These are phyloP conservation scores for Litsea cubeba DNA, from an alignment of 164 flowering plant species.

Conservation along the genomic window DNA sequence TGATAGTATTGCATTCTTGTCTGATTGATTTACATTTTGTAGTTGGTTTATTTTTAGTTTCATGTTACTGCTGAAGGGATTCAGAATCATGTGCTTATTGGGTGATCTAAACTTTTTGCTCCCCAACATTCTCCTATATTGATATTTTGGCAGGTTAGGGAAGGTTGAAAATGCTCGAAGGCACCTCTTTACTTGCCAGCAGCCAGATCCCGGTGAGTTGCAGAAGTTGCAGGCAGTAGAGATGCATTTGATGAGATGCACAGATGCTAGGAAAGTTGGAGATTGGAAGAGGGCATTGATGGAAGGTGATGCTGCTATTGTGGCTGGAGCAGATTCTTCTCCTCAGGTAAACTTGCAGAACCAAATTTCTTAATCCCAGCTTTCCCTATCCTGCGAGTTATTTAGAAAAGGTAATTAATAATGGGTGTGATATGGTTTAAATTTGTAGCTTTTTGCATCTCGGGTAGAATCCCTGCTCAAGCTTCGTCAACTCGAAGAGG, in stretches of 20 bases:
- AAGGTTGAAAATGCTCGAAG: constrained; percentile 61
- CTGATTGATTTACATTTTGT: not conserved
- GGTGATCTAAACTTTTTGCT: not conserved
- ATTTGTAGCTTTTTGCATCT: constrained; percentile 69
- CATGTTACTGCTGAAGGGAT: not conserved
- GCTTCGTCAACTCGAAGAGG: constrained; percentile 70
- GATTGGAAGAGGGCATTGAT: constrained; percentile 75
- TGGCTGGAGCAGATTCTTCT: constrained; percentile 70
- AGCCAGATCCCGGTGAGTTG: constrained; percentile 48
- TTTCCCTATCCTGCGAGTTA: not conserved
- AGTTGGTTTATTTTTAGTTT: not conserved
- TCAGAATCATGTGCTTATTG: too few species aligned
- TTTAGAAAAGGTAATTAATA: not conserved
- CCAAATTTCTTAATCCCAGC: too few species aligned
- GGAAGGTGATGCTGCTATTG: constrained; percentile 79
- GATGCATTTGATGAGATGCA: constrained; percentile 54
- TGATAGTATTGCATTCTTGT: not conserved
- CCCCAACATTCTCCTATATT: not conserved
- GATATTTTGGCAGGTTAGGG: constrained; percentile 55
- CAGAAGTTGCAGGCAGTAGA: constrained; percentile 60
- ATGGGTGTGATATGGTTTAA: not conserved
- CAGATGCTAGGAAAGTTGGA: constrained; percentile 55
- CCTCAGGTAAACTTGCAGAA: constrained; percentile 52
- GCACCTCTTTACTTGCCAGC: constrained; percentile 52
- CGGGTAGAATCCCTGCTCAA: constrained; percentile 81